Evolutionary conservation across 768 basidiomycete species (phyloP), one percentile per base, ranked within the genome.

Genomic region (Pleurotus tuoliensis): DNA sequence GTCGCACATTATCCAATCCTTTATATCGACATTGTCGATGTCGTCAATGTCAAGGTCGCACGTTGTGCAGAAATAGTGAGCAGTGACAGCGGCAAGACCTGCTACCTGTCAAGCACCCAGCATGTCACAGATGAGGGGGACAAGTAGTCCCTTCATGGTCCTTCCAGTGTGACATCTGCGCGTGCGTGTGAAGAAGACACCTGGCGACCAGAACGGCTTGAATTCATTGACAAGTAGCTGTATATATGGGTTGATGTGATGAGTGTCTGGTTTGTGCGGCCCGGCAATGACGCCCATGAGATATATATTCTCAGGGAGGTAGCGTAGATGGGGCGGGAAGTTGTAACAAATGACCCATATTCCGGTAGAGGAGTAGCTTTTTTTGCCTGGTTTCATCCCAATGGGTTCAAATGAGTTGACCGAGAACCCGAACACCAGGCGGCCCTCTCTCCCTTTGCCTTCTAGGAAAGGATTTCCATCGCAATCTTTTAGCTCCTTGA

Each of bases 61-160:
- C 50, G 68, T 38, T 18, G 66, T 50, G 58, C 69, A 67, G 50
- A 69, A 63, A 34, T 60, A 48, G 43, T 62, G 55, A 56, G 64
- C 34, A 11, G 5, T 52, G 15, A 25, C 5, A 24, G 37, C n/a
- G 38, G 51, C 27, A 5, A 22, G 11, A 12, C 47, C 46, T n/a
- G 48, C 45, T 16, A 49, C 39, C 22, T 39, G 27, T 4, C 56
- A 34, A 12, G 56, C 49, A 12, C 56, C 56, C 9, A 56, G 25
- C 22, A 51, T 27, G 20, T 56, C 56, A 55, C 53, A 55, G 6
- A 55, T 43, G 12, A 41, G 18, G 27, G 38, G 25, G 27, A 45
- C 47, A 20, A 55, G 18, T 12, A 20, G 15, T 2, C 41, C 24
- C n/a, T 30, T 20, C n/a, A 16, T n/a, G 15, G 43, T 41, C 9